Evolutionary conservation across 768 basidiomycete species (phyloP).

Genomic region (Obba rivulosa): DNA sequence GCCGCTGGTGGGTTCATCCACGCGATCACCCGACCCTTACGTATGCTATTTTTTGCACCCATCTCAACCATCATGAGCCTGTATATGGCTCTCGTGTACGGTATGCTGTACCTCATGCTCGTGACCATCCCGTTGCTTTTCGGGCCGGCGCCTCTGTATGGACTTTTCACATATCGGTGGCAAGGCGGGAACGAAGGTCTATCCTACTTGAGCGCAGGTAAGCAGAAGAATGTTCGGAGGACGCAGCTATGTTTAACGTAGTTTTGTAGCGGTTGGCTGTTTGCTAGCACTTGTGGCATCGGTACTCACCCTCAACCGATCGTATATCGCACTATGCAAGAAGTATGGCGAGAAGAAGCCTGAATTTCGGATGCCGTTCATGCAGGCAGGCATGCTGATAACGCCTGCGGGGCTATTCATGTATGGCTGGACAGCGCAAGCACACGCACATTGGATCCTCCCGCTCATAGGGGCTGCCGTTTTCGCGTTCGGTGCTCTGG

Average conservation of each 20-base stretch:
- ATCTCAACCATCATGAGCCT: constrained; percentile 4
- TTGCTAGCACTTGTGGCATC: neutral
- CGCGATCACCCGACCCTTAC: constrained; percentile 3
- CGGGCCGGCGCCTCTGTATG: constrained; percentile 1
- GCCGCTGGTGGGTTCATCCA: neutral
- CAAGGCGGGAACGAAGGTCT: constrained; percentile 3
- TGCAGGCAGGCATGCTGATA: constrained; percentile 5
- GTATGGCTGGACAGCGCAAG: neutral
- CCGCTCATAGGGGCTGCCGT: constrained; percentile 4
- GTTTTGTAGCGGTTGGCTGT: neutral
- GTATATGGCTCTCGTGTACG: constrained; percentile 5
- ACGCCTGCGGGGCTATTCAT: neutral
- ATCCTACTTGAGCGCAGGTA: constrained; percentile 4
- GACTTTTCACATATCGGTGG: constrained; percentile 7
- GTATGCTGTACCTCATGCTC: constrained; percentile 3
- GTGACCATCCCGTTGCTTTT: constrained; percentile 6
- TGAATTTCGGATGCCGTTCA: constrained; percentile 5
- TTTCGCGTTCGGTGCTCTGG: constrained; percentile 2
- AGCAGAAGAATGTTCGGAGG: too few species aligned
- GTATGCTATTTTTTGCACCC: constrained; percentile 4
- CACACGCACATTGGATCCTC: neutral
- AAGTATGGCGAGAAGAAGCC: constrained; percentile 1
- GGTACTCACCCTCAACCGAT: constrained; percentile 1
- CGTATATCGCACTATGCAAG: constrained; percentile 2
- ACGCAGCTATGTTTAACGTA: too few species aligned